Evolutionary conservation across 164 flowering plant species (phyloP), one percentile per base, ranked within the genome.

Genomic region (Liriodendron chinense): DNA sequence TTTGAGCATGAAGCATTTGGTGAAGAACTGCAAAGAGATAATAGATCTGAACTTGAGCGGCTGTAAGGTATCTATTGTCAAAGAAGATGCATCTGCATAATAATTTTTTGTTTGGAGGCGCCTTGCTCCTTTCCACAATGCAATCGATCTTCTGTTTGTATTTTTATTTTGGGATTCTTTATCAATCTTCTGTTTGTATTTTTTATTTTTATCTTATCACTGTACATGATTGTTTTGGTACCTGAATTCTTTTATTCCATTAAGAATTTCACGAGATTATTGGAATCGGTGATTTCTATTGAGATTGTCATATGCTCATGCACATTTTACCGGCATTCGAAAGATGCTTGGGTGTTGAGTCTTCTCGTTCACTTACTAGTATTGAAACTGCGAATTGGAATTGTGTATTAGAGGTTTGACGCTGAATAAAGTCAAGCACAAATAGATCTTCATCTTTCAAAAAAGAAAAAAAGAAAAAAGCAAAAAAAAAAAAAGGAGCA

Each of bases 41-140:
- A 77, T 82, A 76, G 86, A 91, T 78, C 79, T 94, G 84, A 94
- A 94, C 86, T 82, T 93, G 74, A 94, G 98, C 83, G 97, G 98
- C 69, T 93, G 97, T 81, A 93, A 93, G 97, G 98, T 94, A 89
- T 76, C 43, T 21, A 47, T 76, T 63, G 25, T 48, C 62, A 16
- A 16, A 47, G n/a, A 6, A 25, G 61, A 47, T 62, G 23, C 59
- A 16, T 78, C 26, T 59, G 20, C 57, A 0, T 16, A 1, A 18
- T 70, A 9, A 26, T 2, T 53, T 22, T 50, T n/a, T 23, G 25
- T 61, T 71, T 26, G 28, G 56, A 47, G 64, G 43, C 26, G 43
- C 26, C 49, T n/a, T 25, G 50, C 47, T 48, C 28, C 53, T 50
- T 71, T 71, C n/a, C 9, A 12, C 24, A 26, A 28, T 67, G 12